phyloP scores from a whole-genome alignment of 169 alveolate species.

The Eimeria maxima region DNA sequence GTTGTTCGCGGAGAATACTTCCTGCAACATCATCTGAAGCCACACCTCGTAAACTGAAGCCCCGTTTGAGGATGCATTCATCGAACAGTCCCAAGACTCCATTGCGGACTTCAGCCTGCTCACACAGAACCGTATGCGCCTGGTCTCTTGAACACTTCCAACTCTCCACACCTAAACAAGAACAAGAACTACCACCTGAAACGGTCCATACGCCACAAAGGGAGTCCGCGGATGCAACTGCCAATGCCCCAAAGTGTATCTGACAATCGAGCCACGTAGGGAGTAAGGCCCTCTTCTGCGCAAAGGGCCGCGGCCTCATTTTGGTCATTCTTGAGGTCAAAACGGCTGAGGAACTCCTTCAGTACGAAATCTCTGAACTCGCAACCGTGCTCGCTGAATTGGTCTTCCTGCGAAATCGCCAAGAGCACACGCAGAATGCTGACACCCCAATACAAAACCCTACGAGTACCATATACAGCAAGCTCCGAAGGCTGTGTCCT shows the following conservation, averaged over 20 bases:
- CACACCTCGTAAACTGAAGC: slow-evolving; percentile 81
- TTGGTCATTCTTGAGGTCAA: slow-evolving; percentile 60
- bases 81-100: slow-evolving; percentile 73
- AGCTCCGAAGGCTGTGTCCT: neutral
- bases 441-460: neutral
- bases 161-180: neutral
- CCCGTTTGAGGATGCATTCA: slow-evolving; percentile 61
- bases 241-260: neutral
- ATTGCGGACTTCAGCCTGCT: slow-evolving; percentile 50
- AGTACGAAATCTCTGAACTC: slow-evolving; percentile 50
- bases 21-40: slow-evolving; percentile 78
- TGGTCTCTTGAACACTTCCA: neutral
- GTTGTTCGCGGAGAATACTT: slow-evolving; percentile 55
- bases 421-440: neutral
- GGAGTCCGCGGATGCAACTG: neutral
- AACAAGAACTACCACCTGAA: neutral
- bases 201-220: neutral
- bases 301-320: slow-evolving; percentile 49
- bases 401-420: slow-evolving; percentile 26
- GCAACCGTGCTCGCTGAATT: slow-evolving; percentile 68
- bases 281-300: slow-evolving; percentile 34
- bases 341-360: slow-evolving; percentile 36
- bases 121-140: neutral
- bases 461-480: neutral
- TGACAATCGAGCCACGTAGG: slow-evolving; percentile 57